Evolutionary conservation across 495 filamentous ascomycete genomes (phyloP), one percentile per base, ranked within the genome.

Genomic region (Melanomma pulvis-pyrius): DNA sequence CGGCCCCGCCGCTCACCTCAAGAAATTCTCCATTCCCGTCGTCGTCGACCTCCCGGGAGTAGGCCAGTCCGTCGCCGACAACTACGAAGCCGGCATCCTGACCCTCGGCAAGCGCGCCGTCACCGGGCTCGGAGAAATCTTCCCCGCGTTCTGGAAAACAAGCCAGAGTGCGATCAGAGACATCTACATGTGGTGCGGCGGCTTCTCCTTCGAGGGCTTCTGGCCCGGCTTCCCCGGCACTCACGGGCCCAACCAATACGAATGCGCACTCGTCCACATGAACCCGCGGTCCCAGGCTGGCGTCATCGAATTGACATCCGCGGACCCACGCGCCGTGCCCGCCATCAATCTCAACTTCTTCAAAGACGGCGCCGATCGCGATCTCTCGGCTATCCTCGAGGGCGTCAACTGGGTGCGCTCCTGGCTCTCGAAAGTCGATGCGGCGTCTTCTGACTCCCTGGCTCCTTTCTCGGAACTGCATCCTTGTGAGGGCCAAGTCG

Each of bases 141-240:
- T 66, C 49, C 68, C 63, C 11, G 41, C 28, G n/a, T 71, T 67
- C 62, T 67, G 56, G 55, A 71, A 71, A 32, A 62, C 68, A 4
- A 57, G n/a, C 15, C 22, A 52, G 12, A 53, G 50, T 15, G 58
- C 32, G 32, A 65, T 69, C 22, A 26, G 67, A 24, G 67, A 69
- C 26, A 69, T 69, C 44, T 69, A 69, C 56, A 69, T 69, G 67
- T 69, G 67, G 67, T 69, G 67, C 44, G 67, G 67, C n/a, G 32
- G 26, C 4, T 69, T 69, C 41, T 53, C 67, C 11, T 69, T 69
- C 51, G 67, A 69, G 51, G 67, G 67, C 21, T 69, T 69, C 55
- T 69, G 61, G 61, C 67, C 67, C 12, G 67, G 65, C 2, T 59
- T 54, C 48, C 36, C 59, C 24, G 21, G 28, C n/a, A 50, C 61